These are phyloP conservation scores for Mycosphaerella arachidis DNA, from an alignment of 2,329 filamentous ascomycete species.

Conservation along the genomic window DNA sequence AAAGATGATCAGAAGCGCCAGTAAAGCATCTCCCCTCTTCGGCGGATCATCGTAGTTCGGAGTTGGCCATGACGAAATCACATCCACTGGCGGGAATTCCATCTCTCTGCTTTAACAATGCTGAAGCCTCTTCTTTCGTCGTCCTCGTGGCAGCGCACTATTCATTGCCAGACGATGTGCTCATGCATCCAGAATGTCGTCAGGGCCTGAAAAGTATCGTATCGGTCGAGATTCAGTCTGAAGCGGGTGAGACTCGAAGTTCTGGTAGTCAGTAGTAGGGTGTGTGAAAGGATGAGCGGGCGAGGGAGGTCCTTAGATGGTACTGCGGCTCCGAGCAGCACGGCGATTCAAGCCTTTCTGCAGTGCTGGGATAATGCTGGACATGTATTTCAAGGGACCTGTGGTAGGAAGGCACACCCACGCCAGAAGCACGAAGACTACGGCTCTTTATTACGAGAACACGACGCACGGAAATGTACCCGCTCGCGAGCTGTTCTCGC, in stretches of 20 bases:
- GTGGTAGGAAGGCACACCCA: neutral
- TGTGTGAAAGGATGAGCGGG: neutral
- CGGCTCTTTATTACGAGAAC: neutral
- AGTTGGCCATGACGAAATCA: slow-evolving; percentile 37
- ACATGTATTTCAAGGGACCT: neutral
- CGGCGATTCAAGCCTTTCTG: neutral
- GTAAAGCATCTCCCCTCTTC: slow-evolving; percentile 37
- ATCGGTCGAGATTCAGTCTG: neutral
- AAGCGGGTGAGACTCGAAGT: neutral
- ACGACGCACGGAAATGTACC: no score
- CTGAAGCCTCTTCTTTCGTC: neutral
- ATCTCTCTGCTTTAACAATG: slow-evolving; percentile 10
- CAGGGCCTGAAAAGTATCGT: neutral
- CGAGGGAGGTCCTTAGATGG: neutral
- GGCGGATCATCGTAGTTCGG: slow-evolving; percentile 41
- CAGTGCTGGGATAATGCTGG: slow-evolving; percentile 4
- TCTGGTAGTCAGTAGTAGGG: neutral
- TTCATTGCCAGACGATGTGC: neutral
- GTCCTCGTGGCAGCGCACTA: neutral
- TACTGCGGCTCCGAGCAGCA: neutral
- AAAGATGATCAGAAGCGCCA: slow-evolving; percentile 39
- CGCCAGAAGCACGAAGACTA: neutral
- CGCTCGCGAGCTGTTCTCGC: neutral
- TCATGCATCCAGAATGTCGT: neutral
- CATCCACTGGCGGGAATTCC: slow-evolving; percentile 28